A percentile compares a stretch with the other conserved stretches of the same genome.
Conservation (phyloP, 306 rosid genomes). For the Alnus rubra region DNA sequence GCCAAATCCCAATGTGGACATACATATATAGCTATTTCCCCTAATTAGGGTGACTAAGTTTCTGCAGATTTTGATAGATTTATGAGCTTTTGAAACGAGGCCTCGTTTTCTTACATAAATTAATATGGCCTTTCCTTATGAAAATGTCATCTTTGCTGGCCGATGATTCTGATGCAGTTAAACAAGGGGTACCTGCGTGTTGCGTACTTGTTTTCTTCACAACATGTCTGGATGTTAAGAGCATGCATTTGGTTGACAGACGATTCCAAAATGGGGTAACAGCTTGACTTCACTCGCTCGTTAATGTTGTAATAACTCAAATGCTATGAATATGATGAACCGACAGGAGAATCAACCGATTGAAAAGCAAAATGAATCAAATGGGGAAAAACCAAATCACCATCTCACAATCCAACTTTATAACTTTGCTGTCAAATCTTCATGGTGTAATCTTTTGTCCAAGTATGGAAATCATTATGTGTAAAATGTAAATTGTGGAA, state of each 20-base stretch:
- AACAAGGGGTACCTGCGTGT: not conserved
- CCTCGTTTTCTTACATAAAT: not conserved
- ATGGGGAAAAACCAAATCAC: no score
- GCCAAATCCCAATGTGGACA: not conserved
- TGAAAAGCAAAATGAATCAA: no score
- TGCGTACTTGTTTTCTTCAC: not conserved
- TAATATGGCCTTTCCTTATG: not conserved
- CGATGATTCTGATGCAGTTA: slow-evolving; percentile 13
- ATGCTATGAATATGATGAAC: not conserved
- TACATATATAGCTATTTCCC: not conserved
- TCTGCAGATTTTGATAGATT: not conserved
- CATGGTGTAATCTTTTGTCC: no score
- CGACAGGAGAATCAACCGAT: no score
- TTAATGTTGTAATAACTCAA: not conserved
- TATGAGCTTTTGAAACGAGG: not conserved
- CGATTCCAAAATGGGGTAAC: not conserved
- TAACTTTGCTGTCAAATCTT: no score
- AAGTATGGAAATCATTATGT: no score
- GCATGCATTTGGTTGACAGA: no score
- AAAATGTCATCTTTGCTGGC: slow-evolving; percentile 5
- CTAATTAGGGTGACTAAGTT: not conserved
- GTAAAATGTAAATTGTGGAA: no score
- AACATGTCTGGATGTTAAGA: not conserved
- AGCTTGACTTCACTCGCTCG: not conserved
- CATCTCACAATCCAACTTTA: no score